phyloP scores from a whole-genome alignment of 495 filamentous ascomycete species.

The Polyplosphaeria fusca region DNA sequence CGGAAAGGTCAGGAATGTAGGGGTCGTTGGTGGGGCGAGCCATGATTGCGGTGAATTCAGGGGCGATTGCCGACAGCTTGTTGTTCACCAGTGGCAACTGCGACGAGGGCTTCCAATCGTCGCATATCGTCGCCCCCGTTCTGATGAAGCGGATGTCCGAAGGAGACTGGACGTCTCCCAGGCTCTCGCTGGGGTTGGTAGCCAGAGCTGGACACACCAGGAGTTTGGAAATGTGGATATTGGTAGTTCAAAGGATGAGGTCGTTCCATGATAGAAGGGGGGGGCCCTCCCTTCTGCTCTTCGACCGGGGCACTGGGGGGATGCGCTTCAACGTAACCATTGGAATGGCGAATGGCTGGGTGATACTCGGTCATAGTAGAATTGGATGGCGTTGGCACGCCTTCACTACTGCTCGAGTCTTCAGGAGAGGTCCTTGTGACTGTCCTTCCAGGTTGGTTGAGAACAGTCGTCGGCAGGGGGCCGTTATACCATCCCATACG shows the following conservation, averaged over 20 bases:
- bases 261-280: constrained; percentile 39
- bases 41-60: constrained; percentile 17
- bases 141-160: constrained; percentile 29
- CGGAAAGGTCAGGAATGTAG: too few species aligned
- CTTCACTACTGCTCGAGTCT: constrained; percentile 70
- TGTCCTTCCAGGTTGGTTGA: constrained; percentile 7
- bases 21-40: too few species aligned
- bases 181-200: constrained; percentile 38
- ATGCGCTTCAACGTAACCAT: constrained; percentile 58
- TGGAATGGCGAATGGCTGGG: constrained; percentile 63
- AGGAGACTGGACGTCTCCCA: constrained; percentile 30
- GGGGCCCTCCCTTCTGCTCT: constrained; percentile 45
- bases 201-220: constrained; percentile 16
- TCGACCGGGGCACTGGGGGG: constrained; percentile 39
- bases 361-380: constrained; percentile 57
- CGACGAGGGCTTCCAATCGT: constrained; percentile 78
- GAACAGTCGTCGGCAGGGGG: constrained; percentile 37
- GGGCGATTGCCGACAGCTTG: constrained; percentile 43
- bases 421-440: constrained; percentile 62
- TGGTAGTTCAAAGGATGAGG: constrained; percentile 21
- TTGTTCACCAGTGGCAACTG: constrained; percentile 82
- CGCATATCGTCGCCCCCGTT: constrained; percentile 55
- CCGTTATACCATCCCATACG: constrained; percentile 70
- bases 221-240: constrained; percentile 10
- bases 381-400: constrained; percentile 63